phyloP scores from a whole-genome alignment of 768 basidiomycete genomes.

The Agaricus bisporus region DNA sequence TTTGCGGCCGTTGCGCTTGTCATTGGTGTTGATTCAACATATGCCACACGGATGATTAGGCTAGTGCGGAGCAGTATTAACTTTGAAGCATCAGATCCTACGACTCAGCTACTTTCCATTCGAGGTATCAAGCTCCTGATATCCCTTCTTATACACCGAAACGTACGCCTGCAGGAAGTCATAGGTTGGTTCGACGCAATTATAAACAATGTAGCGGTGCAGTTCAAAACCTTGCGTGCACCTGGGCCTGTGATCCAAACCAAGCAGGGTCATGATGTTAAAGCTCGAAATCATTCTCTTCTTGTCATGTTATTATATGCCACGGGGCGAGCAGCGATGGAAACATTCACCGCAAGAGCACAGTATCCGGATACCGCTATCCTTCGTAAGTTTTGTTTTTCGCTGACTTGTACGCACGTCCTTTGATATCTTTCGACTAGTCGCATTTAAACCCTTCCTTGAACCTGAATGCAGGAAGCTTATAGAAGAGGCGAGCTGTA shows the following conservation, averaged over 20 bases:
- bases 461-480: conserved; percentile 4
- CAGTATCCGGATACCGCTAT: conserved; percentile 6
- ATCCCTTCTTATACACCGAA: conserved; percentile 1
- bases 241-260: not conserved
- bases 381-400: not conserved
- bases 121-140: conserved; percentile 3
- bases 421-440: not conserved
- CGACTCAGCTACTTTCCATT: conserved; percentile 5
- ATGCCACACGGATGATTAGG: not conserved
- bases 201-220: not conserved
- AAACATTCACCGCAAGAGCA: not conserved
- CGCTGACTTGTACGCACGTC: not conserved
- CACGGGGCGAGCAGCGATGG: conserved; percentile 5
- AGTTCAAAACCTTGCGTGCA: not conserved
- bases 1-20: conserved; percentile 6
- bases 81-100: conserved; percentile 1
- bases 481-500: conserved; percentile 3
- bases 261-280: not conserved
- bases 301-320: conserved; percentile 6
- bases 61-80: conserved; percentile 7
- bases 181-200: not conserved
- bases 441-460: conserved; percentile 8
- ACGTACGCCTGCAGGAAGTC: conserved; percentile 2
- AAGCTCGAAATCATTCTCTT: not conserved
- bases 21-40: conserved; percentile 3